Evolutionary conservation across 257 asterid genomes (phyloP).

Genomic region (Sherardia arvensis): DNA sequence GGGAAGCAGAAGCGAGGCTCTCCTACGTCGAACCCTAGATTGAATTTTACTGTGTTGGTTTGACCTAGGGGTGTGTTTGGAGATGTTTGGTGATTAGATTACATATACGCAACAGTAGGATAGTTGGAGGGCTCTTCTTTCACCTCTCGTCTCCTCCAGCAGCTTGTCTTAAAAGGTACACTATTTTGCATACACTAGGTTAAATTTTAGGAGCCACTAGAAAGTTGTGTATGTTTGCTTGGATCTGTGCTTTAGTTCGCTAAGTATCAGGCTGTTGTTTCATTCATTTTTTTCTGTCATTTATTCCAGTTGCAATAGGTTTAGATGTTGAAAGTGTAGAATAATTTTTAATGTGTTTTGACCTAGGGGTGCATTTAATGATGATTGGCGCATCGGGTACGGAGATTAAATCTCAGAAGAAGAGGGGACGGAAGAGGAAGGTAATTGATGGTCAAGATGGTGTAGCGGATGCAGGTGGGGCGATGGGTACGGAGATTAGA

Average conservation of each 20-base stretch:
- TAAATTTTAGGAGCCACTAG: not conserved
- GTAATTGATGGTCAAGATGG: conserved; percentile 32
- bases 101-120: too few relatives aligned
- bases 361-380: conserved; percentile 8
- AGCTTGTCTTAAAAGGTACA: too few relatives aligned
- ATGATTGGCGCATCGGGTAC: conserved; percentile 39
- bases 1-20: too few relatives aligned
- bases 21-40: too few relatives aligned
- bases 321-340: conserved; percentile 1
- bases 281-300: not conserved
- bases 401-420: conserved; percentile 25
- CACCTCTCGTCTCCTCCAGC: too few relatives aligned
- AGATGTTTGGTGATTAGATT: too few relatives aligned
- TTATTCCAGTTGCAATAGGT: not conserved
- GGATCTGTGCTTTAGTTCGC: not conserved
- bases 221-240: not conserved
- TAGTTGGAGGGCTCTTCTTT: too few relatives aligned
- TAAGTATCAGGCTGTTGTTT: conserved; percentile 4
- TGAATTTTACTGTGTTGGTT: too few relatives aligned
- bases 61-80: too few relatives aligned
- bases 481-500: conserved; percentile 39
- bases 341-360: not conserved
- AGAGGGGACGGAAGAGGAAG: conserved; percentile 69
- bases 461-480: conserved; percentile 21
- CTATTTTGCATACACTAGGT: too few relatives aligned